Evolutionary conservation across 2,329 filamentous ascomycete genomes (phyloP), one percentile per base, ranked within the genome.

Genomic region (Fusarium sambucinum): DNA sequence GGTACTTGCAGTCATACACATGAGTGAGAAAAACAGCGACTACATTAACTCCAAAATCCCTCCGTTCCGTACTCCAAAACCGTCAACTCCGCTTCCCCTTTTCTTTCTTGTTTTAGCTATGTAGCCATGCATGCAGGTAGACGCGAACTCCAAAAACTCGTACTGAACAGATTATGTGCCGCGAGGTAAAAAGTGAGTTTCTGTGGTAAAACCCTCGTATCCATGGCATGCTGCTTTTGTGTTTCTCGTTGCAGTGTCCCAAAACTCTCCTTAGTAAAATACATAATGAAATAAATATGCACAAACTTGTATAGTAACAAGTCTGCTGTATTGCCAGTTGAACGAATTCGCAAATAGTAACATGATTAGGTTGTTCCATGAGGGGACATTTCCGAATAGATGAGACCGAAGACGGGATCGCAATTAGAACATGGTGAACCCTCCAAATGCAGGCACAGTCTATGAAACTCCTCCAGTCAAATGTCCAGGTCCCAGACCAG

Each of bases 391-490:
- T 65, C 47, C 59, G 33, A 50, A 32, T 29, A 45, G 19, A 48
- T 44, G 54, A 27, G 33, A 37, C 37, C 41, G 38, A 50, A 47
- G 57, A 55, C 47, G 55, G 55, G 47, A 38, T 63, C 57, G 47
- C 33, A 56, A 68, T 60, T 47, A 52, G 54, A 66, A 41, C 35
- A 67, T 47, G 57, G 52, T 32, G 32, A 69, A 57, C 66, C 72
- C 59, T 74, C 72, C 65, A 69, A 58, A 70, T 69, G 70, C 59
- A 74, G 73, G 63, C 47, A 68, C 66, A 63, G 62, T 69, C 67
- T 63, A 70, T 63, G 46, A 59, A 71, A 57, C 59, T 57, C 58
- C 54, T 68, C 56, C 59, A 51, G 61, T 65, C 58, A 68, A 65
- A 66, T 66, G 48, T 67, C 65, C 63, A 69, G 51, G 51, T 65